Percentiles rank a stretch among this genome's conserved stretches.
Conservation (phyloP, 768 basidiomycete species). For the Lenzites betulinus region DNA sequence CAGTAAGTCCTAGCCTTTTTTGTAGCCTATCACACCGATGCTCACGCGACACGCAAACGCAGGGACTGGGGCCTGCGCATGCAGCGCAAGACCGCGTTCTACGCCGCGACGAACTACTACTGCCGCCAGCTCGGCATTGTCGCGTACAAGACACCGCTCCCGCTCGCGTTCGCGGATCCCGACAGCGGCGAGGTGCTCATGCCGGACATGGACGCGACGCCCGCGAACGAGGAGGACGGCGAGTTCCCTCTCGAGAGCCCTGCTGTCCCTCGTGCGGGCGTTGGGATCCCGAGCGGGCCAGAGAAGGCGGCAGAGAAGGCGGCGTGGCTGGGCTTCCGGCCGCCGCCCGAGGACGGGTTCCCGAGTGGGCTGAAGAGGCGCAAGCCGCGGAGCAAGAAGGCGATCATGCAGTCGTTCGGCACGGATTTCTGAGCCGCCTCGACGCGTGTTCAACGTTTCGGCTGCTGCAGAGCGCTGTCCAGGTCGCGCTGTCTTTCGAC, state of each 20-base stretch:
- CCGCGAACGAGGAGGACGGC: slow-evolving; percentile 19
- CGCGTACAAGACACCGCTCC: slow-evolving; percentile 60
- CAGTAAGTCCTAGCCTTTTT: slow-evolving; percentile 34
- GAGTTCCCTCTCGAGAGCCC: slow-evolving; percentile 7
- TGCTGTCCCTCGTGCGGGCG: background rate
- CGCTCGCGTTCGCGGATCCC: slow-evolving; percentile 48
- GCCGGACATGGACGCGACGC: slow-evolving; percentile 14
- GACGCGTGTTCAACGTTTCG: background rate
- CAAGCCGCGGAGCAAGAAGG: slow-evolving; percentile 31
- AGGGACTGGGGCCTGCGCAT: slow-evolving; percentile 64
- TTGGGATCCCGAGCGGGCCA: background rate
- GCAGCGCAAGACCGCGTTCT: slow-evolving; percentile 73
- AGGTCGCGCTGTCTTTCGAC: background rate
- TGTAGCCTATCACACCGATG: background rate
- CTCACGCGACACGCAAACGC: background rate
- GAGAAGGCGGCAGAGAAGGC: slow-evolving; percentile 13
- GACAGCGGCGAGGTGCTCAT: slow-evolving; percentile 23
- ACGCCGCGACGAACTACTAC: slow-evolving; percentile 75
- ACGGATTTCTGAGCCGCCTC: slow-evolving; percentile 16
- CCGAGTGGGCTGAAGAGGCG: slow-evolving; percentile 28
- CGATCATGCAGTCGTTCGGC: slow-evolving; percentile 26
- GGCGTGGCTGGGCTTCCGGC: slow-evolving; percentile 31
- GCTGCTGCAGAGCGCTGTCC: background rate
- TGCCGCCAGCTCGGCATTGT: slow-evolving; percentile 69
- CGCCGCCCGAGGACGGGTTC: slow-evolving; percentile 28